These are phyloP conservation scores for Globisporangium splendens DNA, from an alignment of 352 stramenopile genomes.

Conservation along the genomic window DNA sequence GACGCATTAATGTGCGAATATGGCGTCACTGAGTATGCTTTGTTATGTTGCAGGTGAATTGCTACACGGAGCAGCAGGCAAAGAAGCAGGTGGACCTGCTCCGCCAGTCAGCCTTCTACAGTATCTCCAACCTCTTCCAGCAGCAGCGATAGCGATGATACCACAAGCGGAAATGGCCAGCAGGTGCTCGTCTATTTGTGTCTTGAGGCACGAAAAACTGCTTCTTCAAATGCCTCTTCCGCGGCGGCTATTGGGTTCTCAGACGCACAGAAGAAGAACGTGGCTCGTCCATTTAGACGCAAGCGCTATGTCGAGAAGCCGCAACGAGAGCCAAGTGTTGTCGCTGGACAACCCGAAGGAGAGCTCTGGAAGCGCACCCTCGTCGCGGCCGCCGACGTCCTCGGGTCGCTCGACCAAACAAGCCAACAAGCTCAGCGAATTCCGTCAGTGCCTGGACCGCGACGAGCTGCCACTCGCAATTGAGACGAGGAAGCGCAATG, in stretches of 20 bases:
- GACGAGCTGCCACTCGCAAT: conserved; percentile 64
- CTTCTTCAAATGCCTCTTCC: too few species aligned
- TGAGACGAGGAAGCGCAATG: conserved; percentile 24
- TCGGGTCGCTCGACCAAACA: conserved; percentile 47
- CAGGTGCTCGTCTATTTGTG: too few species aligned
- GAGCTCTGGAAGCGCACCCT: neutral
- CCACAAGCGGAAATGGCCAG: too few species aligned
- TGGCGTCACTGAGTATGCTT: neutral
- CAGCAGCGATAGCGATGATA: conserved; percentile 14
- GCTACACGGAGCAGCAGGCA: conserved; percentile 48
- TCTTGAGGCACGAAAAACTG: too few species aligned
- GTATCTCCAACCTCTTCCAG: conserved; percentile 47
- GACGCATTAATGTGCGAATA: too few species aligned
- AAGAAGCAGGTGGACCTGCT: conserved; percentile 72
- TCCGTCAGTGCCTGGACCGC: conserved; percentile 65
- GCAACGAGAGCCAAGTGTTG: conserved; percentile 45
- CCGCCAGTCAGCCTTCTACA: conserved; percentile 59
- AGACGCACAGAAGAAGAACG: neutral
- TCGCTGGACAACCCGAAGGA: conserved; percentile 27
- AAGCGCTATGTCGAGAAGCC: conserved; percentile 12
- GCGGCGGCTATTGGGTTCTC: too few species aligned
- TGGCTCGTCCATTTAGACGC: neutral
- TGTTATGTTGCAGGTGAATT: conserved; percentile 55
- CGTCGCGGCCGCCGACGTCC: conserved; percentile 17
- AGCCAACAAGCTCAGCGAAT: conserved; percentile 65